Conservation (phyloP, 2,329 filamentous ascomycete genomes). For the Exophiala sp. region DNA sequence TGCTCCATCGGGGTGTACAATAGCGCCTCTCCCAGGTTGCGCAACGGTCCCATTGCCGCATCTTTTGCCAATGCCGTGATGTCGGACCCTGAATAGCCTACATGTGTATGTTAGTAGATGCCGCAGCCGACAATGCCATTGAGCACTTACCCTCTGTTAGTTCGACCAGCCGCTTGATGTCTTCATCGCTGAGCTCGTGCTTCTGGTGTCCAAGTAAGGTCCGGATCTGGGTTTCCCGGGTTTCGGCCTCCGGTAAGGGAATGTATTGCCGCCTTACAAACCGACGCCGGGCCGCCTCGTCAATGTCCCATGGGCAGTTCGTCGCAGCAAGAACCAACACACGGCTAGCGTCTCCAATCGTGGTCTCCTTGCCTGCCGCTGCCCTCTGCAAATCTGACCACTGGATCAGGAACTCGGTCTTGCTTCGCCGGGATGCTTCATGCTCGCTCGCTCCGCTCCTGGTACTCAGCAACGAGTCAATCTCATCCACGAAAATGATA, state of each 20-base stretch:
- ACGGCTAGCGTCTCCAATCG: slow-evolving; percentile 67
- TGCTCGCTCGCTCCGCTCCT: slow-evolving; percentile 73
- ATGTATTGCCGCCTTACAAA: slow-evolving; percentile 97
- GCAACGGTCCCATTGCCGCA: slow-evolving; percentile 90
- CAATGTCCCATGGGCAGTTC: slow-evolving; percentile 95
- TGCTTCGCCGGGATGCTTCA: slow-evolving; percentile 87
- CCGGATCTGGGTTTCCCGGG: slow-evolving; percentile 69
- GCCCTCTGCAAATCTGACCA: slow-evolving; percentile 93
- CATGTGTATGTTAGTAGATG: slow-evolving; percentile 15
- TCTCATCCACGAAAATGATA: slow-evolving; percentile 98
- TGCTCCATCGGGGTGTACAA: slow-evolving; percentile 90
- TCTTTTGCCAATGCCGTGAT: slow-evolving; percentile 96
- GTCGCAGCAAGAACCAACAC: slow-evolving; percentile 93
- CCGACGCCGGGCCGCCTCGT: slow-evolving; percentile 82
- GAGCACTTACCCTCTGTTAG: slow-evolving; percentile 73
- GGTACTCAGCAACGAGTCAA: slow-evolving; percentile 84
- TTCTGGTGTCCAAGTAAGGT: slow-evolving; percentile 83
- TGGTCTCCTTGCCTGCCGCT: slow-evolving; percentile 65
- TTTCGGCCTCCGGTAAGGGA: slow-evolving; percentile 78
- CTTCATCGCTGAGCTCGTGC: slow-evolving; percentile 64
- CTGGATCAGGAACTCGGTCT: slow-evolving; percentile 96
- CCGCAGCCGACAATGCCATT: no score
- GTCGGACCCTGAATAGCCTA: slow-evolving; percentile 95
- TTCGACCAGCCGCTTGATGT: slow-evolving; percentile 67
- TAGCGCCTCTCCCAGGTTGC: slow-evolving; percentile 81